Evolutionary conservation across 805 yeast genomes (phyloP).

Genomic region (Zygoascus tannicola): DNA sequence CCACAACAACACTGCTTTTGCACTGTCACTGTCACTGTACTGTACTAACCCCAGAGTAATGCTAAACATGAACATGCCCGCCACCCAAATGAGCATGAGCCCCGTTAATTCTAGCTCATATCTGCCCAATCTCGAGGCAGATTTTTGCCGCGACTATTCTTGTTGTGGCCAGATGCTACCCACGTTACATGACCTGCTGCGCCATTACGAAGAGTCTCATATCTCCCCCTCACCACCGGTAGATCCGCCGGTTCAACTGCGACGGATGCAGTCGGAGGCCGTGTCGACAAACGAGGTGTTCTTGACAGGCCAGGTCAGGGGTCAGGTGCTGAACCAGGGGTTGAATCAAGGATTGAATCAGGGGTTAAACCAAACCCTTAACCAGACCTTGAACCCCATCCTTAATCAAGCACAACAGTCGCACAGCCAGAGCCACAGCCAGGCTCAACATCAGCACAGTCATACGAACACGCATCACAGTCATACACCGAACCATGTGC

Average conservation of each 20-base stretch:
- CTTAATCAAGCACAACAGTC: too few relatives aligned
- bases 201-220: slow-evolving; percentile 96
- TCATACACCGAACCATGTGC: too few relatives aligned
- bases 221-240: slow-evolving; percentile 52
- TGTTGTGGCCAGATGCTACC: slow-evolving; percentile 94
- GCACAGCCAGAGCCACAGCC: too few relatives aligned
- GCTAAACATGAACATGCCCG: slow-evolving; percentile 20
- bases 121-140: slow-evolving; percentile 87
- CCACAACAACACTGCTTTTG: background rate
- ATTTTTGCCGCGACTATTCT: slow-evolving; percentile 91
- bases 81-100: slow-evolving; percentile 50
- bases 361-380: too few relatives aligned
- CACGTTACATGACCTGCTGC: slow-evolving; percentile 81
- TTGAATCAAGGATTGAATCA: too few relatives aligned
- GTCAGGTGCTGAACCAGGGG: too few relatives aligned
- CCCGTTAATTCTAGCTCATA: slow-evolving; percentile 61
- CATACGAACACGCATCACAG: too few relatives aligned
- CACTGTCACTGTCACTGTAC: slow-evolving; percentile 2
- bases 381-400: too few relatives aligned
- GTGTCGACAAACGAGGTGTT: slow-evolving; percentile 92
- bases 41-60: slow-evolving; percentile 17
- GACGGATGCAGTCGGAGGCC: slow-evolving; percentile 55
- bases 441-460: too few relatives aligned
- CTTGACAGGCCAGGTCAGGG: too few relatives aligned
- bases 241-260: slow-evolving; percentile 24